Evolutionary conservation across 805 yeast genomes (phyloP).

Genomic region (Pichia sporocuriosa): DNA sequence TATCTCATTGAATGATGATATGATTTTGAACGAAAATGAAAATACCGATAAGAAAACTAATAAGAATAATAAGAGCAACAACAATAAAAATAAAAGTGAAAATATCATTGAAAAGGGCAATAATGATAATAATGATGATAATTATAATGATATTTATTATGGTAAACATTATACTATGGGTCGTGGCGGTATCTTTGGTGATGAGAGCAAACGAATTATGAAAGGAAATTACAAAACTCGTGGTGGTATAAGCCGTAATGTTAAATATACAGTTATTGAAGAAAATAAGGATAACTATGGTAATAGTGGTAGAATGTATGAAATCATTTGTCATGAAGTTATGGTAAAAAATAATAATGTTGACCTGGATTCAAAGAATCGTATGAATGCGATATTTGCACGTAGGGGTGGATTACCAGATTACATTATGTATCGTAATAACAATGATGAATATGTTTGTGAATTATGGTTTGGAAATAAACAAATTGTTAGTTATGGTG

Average conservation of each 20-base stretch:
- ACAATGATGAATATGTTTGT: constrained; percentile 8
- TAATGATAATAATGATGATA: background rate
- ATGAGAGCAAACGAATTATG: constrained; percentile 6
- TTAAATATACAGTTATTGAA: background rate
- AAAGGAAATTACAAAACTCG: constrained; percentile 1
- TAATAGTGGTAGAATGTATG: background rate
- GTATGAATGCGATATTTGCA: constrained; percentile 11
- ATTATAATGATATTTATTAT: constrained; percentile 3
- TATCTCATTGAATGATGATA: background rate
- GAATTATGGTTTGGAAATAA: constrained; percentile 13
- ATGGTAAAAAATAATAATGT: constrained; percentile 5
- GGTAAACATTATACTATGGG: constrained; percentile 11
- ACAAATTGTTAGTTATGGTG: constrained; percentile 16
- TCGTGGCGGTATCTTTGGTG: constrained; percentile 14
- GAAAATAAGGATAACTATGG: background rate
- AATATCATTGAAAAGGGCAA: no score
- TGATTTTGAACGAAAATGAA: background rate
- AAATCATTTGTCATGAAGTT: constrained; percentile 14
- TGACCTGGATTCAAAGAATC: constrained; percentile 14
- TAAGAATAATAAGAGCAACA: background rate
- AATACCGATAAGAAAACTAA: background rate
- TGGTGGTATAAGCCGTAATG: constrained; percentile 12
- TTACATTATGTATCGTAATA: constrained; percentile 9
- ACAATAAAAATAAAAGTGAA: background rate
- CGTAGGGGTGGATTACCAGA: constrained; percentile 10